Base-by-base conservation (phyloP, 2,329 filamentous ascomycete species). In the Parastagonospora nodorum region DNA sequence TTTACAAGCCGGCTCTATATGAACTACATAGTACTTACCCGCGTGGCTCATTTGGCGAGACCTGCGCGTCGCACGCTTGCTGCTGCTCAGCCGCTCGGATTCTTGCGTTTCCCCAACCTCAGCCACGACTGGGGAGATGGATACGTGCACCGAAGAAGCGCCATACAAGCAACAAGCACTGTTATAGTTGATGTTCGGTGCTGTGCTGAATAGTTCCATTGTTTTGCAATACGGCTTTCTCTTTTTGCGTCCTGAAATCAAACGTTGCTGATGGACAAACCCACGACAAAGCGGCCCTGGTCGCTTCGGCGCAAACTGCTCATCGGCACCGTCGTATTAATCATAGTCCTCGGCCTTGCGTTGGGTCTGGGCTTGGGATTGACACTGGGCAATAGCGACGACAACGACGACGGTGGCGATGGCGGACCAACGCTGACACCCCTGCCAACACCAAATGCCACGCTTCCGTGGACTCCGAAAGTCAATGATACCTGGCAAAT, bases 401-500 rank as follows among this genome's bases (percentile, higher is more conserved):
- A 67, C 53, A 38, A 53, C 44, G 51, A 63, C 53, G 41, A 64
- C 46, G 53, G 50, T 48, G 50, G 57, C n/a, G 56, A 63, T 57
- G 48, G 60, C 45, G 49, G 10, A 9, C 60, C 63, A 54, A 71
- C 53, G 43, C 54, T 47, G 51, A 61, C 51, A 2, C 64, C 65
- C 4, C 57, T 67, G 5, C 63, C 67, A 4, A 40, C 59, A 10
- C 61, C 67, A 54, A 71, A 55, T 58, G 59, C 9, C 53, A 63
- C 35, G 48, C 61, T 48, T 56, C 42, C 74, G 30, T 87, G 84
- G 84, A 74, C 78, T 49, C 85, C 85, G 2, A 63, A 67, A 2
- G 78, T 80, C 19, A 79, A 78, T 24, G 72, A 75, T 4, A 78
- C 78, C 2, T 88, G 84, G 84, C 85, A 88, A 62, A 88, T 88